phyloP scores from a whole-genome alignment of 352 stramenopile genomes.

The Phytophthora pisi region DNA sequence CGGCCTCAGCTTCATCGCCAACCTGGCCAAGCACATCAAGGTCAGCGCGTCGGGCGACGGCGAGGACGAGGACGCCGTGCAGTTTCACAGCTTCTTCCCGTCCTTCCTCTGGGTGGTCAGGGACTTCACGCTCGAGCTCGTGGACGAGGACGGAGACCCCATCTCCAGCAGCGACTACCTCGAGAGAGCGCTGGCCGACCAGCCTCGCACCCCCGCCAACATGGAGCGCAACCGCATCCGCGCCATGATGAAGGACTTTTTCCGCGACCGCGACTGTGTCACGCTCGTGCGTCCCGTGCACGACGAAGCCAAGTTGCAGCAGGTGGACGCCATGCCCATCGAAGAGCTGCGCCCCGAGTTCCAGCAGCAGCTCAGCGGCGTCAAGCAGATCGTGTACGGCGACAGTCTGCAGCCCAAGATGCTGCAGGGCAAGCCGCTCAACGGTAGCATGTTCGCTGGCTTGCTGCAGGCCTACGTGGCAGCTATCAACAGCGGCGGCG shows the following conservation, averaged over 20 bases:
- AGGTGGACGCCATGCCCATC: constrained; percentile 74
- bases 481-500: constrained; percentile 87
- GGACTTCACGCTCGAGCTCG: constrained; percentile 88
- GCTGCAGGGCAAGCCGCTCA: constrained; percentile 78
- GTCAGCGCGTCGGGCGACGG: constrained; percentile 50
- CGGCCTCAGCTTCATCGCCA: constrained; percentile 87
- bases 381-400: constrained; percentile 78
- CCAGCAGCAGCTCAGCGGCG: constrained; percentile 61
- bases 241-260: constrained; percentile 87
- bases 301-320: constrained; percentile 78
- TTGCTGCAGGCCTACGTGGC: constrained; percentile 86
- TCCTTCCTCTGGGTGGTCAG: constrained; percentile 90
- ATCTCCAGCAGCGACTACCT: constrained; percentile 87
- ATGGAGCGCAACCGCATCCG: constrained; percentile 83
- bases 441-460: constrained; percentile 84
- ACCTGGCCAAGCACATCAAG: constrained; percentile 88
- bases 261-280: constrained; percentile 78
- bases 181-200: constrained; percentile 72
- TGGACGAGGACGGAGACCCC: constrained; percentile 82
- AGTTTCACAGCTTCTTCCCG: constrained; percentile 88
- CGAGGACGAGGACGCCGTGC: constrained; percentile 64
- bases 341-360: constrained; percentile 80
- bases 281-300: constrained; percentile 85
- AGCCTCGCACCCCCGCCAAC: constrained; percentile 70
- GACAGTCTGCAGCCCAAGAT: constrained; percentile 82